Evolutionary conservation across 2,329 filamentous ascomycete species (phyloP), one percentile per base, ranked within the genome.

Genomic region (Fusarium brachygibbosum): DNA sequence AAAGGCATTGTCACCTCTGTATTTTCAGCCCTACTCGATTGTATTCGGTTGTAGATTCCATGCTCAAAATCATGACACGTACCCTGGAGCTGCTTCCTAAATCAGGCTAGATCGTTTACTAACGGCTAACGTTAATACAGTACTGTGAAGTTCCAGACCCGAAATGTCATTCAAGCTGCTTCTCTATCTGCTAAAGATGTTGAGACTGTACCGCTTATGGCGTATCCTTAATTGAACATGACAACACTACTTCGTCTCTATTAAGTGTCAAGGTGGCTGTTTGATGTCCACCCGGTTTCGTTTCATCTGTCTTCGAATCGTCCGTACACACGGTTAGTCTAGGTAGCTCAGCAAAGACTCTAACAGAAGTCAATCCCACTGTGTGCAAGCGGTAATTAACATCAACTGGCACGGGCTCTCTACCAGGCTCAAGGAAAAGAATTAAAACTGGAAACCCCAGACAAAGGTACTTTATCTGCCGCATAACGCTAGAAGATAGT

Each of bases 301-400:
- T 50, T 50, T 38, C 48, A 50, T 28, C 23, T 17, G 14, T 17
- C 17, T 17, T 10, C 6, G 9, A 19, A 28, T 38, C 13, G 13
- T 29, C n/a, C 25, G 23, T 29, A n/a, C 6, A 13, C 17, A 21
- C 19, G 32, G n/a, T 11, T 16, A 3, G 12, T 35, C 5, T 13
- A 29, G n/a, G 0, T 14, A 29, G n/a, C 1, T 14, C 3, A 19
- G n/a, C 12, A 11, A 37, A 2, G 5, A 11, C 23, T 5, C 9
- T n/a, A 25, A 29, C 4, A 12, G 14, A 9, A 13, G 13, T 19
- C 23, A 5, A 40, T 6, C 8, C 2, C 2, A 45, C 25, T 28
- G 5, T n/a, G 1, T 9, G 6, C 0, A 14, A 3, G 3, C 7
- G 5, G 17, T 16, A 28, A n/a, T 6, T n/a, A 41, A 4, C 19